Evolutionary conservation across 805 yeast genomes (phyloP).

Genomic region (Lipomyces yamanashiensis): DNA sequence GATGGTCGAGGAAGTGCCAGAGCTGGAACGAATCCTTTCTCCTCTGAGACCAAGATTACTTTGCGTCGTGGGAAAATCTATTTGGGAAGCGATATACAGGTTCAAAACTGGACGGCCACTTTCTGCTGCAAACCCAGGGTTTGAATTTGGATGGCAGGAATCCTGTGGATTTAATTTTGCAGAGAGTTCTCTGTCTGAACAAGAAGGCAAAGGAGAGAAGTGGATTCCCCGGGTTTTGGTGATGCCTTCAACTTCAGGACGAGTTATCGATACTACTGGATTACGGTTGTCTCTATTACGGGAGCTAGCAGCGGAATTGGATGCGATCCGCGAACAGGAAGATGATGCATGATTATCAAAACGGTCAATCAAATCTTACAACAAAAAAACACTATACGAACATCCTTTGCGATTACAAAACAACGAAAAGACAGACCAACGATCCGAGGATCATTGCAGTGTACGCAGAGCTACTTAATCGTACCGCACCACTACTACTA

Average conservation of each 20-base stretch:
- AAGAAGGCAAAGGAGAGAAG: constrained; percentile 3
- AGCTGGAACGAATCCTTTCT: constrained; percentile 54
- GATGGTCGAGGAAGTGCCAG: constrained; percentile 59
- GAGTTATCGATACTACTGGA: constrained; percentile 57
- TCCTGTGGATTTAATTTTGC: neutral
- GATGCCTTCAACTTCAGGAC: constrained; percentile 74
- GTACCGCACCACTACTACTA: neutral
- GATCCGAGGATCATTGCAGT: neutral
- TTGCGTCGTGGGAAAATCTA: constrained; percentile 73
- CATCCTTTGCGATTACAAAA: too few species aligned
- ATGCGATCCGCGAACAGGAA: neutral
- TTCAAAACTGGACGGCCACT: constrained; percentile 43
- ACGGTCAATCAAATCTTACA: neutral
- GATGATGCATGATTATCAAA: neutral
- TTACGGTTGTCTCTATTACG: constrained; percentile 58
- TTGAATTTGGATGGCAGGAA: constrained; percentile 37
- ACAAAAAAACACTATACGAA: too few species aligned
- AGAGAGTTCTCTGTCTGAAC: neutral
- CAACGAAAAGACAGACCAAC: neutral
- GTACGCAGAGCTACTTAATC: neutral
- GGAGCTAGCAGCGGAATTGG: constrained; percentile 42
- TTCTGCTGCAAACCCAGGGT: constrained; percentile 30
- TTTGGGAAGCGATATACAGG: constrained; percentile 65
- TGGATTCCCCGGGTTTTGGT: constrained; percentile 53
- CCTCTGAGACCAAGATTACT: constrained; percentile 50